Percentiles rank a stretch among this genome's conserved stretches.
phyloP scores from a whole-genome alignment of 1,139 yeast genomes.

The Meyerozyma guilliermondii region DNA sequence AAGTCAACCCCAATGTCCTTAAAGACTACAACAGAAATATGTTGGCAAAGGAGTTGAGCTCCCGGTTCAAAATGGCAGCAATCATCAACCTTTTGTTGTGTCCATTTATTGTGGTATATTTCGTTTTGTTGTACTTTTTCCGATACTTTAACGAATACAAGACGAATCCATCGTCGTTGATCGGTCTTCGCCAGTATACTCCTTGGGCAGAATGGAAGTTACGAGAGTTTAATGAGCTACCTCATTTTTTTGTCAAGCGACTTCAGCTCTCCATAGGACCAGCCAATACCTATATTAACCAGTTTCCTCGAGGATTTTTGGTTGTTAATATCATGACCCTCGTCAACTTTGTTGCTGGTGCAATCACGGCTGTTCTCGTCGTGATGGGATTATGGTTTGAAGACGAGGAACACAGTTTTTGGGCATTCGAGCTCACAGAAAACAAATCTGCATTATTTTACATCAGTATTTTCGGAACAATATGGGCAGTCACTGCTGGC shows the following conservation, averaged over 20 bases:
- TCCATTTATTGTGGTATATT: constrained; percentile 81
- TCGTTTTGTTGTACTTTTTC: constrained; percentile 78
- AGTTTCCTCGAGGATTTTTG: constrained; percentile 80
- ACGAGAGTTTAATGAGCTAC: constrained; percentile 88
- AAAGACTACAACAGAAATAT: constrained; percentile 67
- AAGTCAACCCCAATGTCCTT: constrained; percentile 66
- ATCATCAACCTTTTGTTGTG: constrained; percentile 74
- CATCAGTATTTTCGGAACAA: constrained; percentile 78
- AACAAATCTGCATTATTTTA: constrained; percentile 82
- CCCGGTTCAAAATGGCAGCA: constrained; percentile 85
- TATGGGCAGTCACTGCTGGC: constrained; percentile 65
- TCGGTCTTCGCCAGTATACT: constrained; percentile 79
- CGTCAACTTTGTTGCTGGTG: constrained; percentile 77
- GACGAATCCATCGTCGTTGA: constrained; percentile 78
- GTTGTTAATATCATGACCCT: constrained; percentile 51
- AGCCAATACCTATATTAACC: constrained; percentile 80
- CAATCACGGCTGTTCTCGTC: constrained; percentile 84
- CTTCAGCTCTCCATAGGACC: constrained; percentile 71
- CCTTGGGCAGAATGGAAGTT: constrained; percentile 95
- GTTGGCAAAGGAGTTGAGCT: constrained; percentile 63
- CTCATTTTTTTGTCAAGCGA: constrained; percentile 79
- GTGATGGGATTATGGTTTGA: constrained; percentile 74
- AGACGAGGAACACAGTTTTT: constrained; percentile 72
- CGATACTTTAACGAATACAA: constrained; percentile 90
- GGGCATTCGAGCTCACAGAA: constrained; percentile 81